Evolutionary conservation across 1,284 basidiomycete genomes (phyloP).

Genomic region (Exobasidium rhododendri): DNA sequence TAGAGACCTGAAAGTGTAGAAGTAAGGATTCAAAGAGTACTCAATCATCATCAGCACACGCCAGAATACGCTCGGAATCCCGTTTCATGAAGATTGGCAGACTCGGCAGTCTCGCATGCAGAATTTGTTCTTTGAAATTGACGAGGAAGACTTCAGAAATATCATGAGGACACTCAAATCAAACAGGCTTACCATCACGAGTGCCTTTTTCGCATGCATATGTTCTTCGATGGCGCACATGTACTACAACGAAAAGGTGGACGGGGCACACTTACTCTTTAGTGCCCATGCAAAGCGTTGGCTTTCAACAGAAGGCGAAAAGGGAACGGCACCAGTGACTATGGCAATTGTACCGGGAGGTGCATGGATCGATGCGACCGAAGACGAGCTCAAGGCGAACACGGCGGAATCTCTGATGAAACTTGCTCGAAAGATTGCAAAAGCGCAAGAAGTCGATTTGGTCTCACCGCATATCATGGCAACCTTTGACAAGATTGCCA

Average conservation of each 20-base stretch:
- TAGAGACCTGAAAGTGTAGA: too few species aligned
- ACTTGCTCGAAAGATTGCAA: background rate
- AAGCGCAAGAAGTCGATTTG: background rate
- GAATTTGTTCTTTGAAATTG: background rate
- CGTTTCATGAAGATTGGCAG: background rate
- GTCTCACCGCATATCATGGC: background rate
- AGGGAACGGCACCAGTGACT: background rate
- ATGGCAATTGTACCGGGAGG: background rate
- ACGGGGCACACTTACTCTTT: background rate
- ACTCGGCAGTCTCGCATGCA: background rate
- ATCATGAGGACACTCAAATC: background rate
- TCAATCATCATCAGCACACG: background rate
- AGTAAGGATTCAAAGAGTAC: background rate
- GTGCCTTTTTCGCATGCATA: background rate
- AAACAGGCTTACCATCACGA: background rate
- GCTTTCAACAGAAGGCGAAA: background rate
- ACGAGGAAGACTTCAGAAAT: background rate
- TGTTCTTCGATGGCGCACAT: background rate
- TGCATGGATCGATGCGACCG: background rate
- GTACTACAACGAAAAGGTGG: background rate
- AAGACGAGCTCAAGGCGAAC: background rate
- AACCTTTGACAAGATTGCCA: background rate
- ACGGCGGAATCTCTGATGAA: background rate
- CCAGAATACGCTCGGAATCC: background rate
- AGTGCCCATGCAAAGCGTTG: background rate